phyloP scores from a whole-genome alignment of 345 rosid genomes.

The Trapa bicornis region DNA sequence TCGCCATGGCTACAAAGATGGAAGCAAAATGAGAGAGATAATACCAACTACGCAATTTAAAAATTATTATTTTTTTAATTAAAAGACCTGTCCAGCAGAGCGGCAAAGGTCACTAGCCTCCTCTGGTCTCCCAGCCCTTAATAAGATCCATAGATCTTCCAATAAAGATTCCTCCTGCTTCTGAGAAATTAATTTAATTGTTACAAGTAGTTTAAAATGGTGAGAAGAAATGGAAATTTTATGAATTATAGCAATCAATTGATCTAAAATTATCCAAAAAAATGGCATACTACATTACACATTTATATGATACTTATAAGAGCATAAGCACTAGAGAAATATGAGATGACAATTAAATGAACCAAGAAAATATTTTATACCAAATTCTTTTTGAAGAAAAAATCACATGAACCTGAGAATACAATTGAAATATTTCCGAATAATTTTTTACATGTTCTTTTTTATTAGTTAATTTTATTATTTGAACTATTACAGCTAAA shows the following conservation, averaged over 20 bases:
- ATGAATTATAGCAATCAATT: neutral
- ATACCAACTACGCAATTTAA: neutral
- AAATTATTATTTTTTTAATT: neutral
- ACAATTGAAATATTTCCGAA: neutral
- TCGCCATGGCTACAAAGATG: constrained; percentile 64
- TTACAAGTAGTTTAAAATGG: neutral
- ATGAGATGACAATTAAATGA: neutral
- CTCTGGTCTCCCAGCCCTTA: constrained; percentile 88
- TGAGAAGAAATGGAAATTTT: neutral
- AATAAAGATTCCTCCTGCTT: constrained; percentile 93
- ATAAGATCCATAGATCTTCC: constrained; percentile 89
- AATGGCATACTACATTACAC: neutral
- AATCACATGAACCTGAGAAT: neutral
- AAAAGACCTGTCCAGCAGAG: constrained; percentile 86
- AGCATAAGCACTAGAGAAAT: neutral
- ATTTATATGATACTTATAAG: neutral
- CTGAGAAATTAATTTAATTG: constrained; percentile 20
- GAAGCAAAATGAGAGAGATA: neutral
- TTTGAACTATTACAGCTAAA: neutral
- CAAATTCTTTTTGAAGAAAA: neutral
- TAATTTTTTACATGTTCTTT: no score
- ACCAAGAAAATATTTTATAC: neutral
- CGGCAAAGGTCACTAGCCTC: constrained; percentile 94
- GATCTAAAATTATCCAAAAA: neutral
- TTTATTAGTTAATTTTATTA: no score